Base-by-base conservation (phyloP, 2,329 filamentous ascomycete genomes). In the Xylaria sp. region DNA sequence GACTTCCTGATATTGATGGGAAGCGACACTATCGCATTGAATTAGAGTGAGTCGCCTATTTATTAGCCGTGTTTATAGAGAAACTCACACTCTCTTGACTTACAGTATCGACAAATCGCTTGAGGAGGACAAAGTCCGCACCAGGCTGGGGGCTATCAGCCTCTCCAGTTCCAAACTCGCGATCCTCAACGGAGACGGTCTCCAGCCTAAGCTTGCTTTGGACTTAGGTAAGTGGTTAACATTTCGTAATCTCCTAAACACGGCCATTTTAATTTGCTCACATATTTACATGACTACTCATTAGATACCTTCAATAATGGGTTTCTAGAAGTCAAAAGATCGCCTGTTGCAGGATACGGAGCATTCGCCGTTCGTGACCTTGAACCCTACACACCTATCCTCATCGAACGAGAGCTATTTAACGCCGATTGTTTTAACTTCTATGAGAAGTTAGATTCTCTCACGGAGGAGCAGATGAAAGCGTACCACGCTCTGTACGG, bases 361-460 rank as follows among this genome's bases (percentile, higher is more conserved):
- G 82, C 79, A 0, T 86, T 87, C 55, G 85, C 86, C 0, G 70
- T 73, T 0, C 74, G 72, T 5, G 75, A 81, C 6, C 78, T 88
- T 12, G 69, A 70, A 21, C 59, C 71, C 0, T 80, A 80, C 42
- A 80, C 84, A 42, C 71, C 78, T 0, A 81, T 88, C 9, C 80
- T 87, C 0, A 71, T 80, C 0, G 86, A 88, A 74, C 71, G 69
- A 12, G 82, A 85, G 0, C 74, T 87, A 0, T 74, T 88, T 18
- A 75, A 75, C 3, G 78, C 77, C 1, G 74, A 69, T 47, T 54
- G 70, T 13, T 66, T 64, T 10, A 67, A 73, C 5, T 64, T 86
- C 0, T 76, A 79, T 23, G 62, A 75, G 9, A 78, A 79, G 21
- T 82, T 84, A n/a, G 75, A 75, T 0, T 71, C 71, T 2, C 75